Evolutionary conservation across 768 basidiomycete genomes (phyloP), one percentile per base, ranked within the genome.

Genomic region (Russula olivacea): DNA sequence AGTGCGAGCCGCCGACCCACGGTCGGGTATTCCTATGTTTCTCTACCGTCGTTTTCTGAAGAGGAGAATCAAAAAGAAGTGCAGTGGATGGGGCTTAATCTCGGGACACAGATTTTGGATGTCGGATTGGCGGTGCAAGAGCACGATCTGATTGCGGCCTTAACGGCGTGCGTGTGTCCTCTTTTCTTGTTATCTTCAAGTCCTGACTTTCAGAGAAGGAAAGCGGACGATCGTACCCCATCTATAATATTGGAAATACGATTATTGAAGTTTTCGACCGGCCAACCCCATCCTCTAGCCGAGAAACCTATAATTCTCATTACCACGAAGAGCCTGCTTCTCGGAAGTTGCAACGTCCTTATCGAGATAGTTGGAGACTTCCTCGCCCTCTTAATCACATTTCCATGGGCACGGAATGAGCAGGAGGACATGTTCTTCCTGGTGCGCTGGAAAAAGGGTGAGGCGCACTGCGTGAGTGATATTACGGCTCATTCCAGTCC

Each of bases 371-470:
- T 68, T 30, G 66, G 66, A 1, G 64, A 66, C 7, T 59, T 56
- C 23, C 66, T 68, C 25, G 64, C 51, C 8, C 49, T 68, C 7
- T 51, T 68, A 0, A 41, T 68, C 15, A 59, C 65, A 12, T 68
- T 59, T 25, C 64, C 64, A 25, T 59, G 45, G 57, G 43, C 49
- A 9, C 57, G 45, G 17, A 56, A 15, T n/a, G 57, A 58, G 30
- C 32, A 15, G 15, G 61, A 54, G 41, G 66, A 69, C 48, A 58
- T 51, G 59, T 68, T 72, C 30, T 66, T 61, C 36, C 32, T 71
- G 1, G 67, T 68, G 25, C 66, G 72, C 17, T 74, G 73, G 73
- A 70, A 70, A 66, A 69, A 69, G n/a, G 73, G 73, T 0, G 57
- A 60, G 1, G 55, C 54, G 7, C 43, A 66, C 41, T 61, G 55